Conservation (phyloP, 73 alveolate species). For the Vitrella brassicaformis region DNA sequence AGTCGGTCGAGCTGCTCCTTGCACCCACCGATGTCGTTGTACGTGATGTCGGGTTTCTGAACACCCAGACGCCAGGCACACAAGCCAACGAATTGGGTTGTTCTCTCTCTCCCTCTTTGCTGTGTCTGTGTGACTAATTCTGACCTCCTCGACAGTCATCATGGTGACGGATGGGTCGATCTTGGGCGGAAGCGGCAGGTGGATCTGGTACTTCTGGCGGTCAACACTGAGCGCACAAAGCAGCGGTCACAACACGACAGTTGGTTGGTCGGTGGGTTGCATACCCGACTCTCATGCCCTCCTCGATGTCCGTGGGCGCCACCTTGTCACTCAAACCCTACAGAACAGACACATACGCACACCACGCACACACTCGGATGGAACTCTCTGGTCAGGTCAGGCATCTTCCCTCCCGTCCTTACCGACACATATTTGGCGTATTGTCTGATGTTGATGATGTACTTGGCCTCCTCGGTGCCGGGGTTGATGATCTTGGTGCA, state of each 20-base stretch:
- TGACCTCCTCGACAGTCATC: constrained; percentile 89
- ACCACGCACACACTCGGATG: too few species aligned
- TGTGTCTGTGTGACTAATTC: too few species aligned
- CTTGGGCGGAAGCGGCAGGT: constrained; percentile 95
- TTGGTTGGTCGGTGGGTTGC: not conserved
- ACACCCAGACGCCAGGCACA: too few species aligned
- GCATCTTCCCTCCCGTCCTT: too few species aligned
- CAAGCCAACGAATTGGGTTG: too few species aligned
- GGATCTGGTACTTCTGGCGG: constrained; percentile 54
- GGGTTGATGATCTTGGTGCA: constrained; percentile 83
- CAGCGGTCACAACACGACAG: not conserved
- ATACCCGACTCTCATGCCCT: constrained; percentile 96
- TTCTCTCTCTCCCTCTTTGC: too few species aligned
- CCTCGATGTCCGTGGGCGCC: constrained; percentile 98
- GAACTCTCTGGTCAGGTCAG: too few species aligned
- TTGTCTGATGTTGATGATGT: constrained; percentile 87
- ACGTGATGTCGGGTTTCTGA: constrained; percentile 99
- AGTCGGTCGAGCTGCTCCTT: constrained; percentile 61
- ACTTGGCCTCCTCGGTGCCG: constrained; percentile 79
- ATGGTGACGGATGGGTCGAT: constrained; percentile 96
- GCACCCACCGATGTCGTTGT: constrained; percentile 97
- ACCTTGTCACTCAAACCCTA: constrained; percentile 93
- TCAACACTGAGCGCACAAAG: not conserved
- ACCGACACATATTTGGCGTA: constrained; percentile 97
- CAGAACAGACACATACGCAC: too few species aligned